These are phyloP conservation scores for Salvia miltiorrhiza DNA, from an alignment of 257 asterid genomes.

Conservation along the genomic window DNA sequence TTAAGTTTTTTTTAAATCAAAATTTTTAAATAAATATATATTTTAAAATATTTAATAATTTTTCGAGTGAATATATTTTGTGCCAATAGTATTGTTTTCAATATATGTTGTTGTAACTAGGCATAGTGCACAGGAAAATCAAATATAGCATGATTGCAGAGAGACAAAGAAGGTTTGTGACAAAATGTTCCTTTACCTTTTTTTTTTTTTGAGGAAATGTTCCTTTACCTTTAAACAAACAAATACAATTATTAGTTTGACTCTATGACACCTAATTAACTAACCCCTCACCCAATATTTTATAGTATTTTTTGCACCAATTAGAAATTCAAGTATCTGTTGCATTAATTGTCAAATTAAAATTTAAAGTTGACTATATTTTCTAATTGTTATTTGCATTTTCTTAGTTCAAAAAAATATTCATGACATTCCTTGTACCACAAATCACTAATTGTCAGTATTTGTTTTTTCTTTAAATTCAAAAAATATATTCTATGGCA, in stretches of 20 bases:
- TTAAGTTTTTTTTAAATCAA: too few relatives aligned
- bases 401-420: too few relatives aligned
- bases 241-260: constrained; percentile 15
- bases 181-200: constrained; percentile 12
- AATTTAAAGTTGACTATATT: too few relatives aligned
- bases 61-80: too few relatives aligned
- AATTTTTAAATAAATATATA: too few relatives aligned
- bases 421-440: too few relatives aligned
- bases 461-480: too few relatives aligned
- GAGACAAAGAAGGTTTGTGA: constrained; percentile 5
- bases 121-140: constrained; percentile 1
- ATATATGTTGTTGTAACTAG: neutral
- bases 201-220: constrained; percentile 17
- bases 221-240: neutral
- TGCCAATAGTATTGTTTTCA: too few relatives aligned
- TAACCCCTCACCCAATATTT: neutral
- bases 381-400: too few relatives aligned
- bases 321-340: neutral
- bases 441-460: too few relatives aligned
- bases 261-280: constrained; percentile 18
- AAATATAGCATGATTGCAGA: constrained; percentile 17
- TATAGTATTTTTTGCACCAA: neutral
- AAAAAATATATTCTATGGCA: too few relatives aligned
- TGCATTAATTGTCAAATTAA: neutral
- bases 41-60: too few relatives aligned